These are phyloP conservation scores for Thalassiosira mediterranea DNA, from an alignment of 352 stramenopile species.

Conservation along the genomic window DNA sequence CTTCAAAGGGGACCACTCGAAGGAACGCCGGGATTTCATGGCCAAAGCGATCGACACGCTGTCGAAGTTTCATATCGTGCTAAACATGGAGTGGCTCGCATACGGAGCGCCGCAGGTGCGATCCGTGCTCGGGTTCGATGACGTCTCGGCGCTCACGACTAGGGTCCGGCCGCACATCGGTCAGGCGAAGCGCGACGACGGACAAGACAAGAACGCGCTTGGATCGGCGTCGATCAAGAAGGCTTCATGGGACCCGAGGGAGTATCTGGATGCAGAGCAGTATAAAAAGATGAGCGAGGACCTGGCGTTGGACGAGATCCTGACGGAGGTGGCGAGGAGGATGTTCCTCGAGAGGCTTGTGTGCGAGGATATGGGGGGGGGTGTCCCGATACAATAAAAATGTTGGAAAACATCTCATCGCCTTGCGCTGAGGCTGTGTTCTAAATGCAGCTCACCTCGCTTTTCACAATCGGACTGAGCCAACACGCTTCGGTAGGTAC, in stretches of 20 bases:
- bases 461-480: background rate
- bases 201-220: constrained; percentile 70
- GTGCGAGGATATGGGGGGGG: constrained; percentile 44
- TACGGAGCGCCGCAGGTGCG: constrained; percentile 60
- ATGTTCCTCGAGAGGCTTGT: constrained; percentile 81
- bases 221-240: constrained; percentile 72
- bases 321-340: constrained; percentile 70
- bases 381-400: constrained; percentile 12
- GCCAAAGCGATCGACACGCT: constrained; percentile 68
- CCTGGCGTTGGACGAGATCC: constrained; percentile 77
- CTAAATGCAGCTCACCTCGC: background rate
- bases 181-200: constrained; percentile 70
- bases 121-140: constrained; percentile 68
- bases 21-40: constrained; percentile 49
- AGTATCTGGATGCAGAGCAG: constrained; percentile 61
- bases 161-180: constrained; percentile 69
- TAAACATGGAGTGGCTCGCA: constrained; percentile 77
- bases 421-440: background rate
- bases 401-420: background rate
- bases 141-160: constrained; percentile 62
- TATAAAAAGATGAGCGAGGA: constrained; percentile 78
- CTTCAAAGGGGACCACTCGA: constrained; percentile 26
- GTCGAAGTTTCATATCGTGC: constrained; percentile 72
- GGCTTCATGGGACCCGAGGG: constrained; percentile 68
- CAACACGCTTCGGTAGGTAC: no score